Evolutionary conservation across 495 filamentous ascomycete species (phyloP), one percentile per base, ranked within the genome.

Genomic region (Trichoderma virens): DNA sequence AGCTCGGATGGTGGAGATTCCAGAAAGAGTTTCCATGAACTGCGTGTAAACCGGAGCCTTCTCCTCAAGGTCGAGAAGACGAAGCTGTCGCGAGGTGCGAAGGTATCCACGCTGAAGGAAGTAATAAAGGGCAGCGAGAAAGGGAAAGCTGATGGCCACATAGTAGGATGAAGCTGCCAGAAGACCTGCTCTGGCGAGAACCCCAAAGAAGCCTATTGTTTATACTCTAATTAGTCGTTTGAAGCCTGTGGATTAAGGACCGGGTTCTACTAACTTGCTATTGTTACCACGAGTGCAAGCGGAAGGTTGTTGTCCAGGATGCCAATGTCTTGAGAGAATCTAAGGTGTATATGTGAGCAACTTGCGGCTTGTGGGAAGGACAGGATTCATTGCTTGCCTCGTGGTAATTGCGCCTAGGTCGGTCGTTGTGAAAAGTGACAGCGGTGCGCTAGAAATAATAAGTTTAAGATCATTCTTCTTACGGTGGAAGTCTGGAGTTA

Each of bases 101-200:
- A 88, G 74, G 62, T 87, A 88, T 32, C 79, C 72, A 63, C 82
- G 82, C 68, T 88, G 83, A 14, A 87, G 74, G 32, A 80, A 39
- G 66, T 81, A 87, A 32, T 84, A 64, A 9, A 75, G 67, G 31
- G 74, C 38, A 25, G 70, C 25, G 16, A 70, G 61, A 0, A 70
- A 28, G 25, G 69, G 69, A 27, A 71, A 67, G 32, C 56, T 64
- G 27, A 65, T 27, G 35, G 66, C 65, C 20, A 68, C 65, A 32
- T 71, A 73, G 30, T 59, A 61, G 20, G 64, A 47, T 16, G 66
- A 51, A 5, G 66, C 54, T 16, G 64, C 66, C 9, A 65, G 61
- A 32, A 70, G 32, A 8, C 63, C 63, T 6, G 61, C 66, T 27
- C 59, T 62, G 28, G 54, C 68, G 59, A 68, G 63, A 30, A 60